A percentile compares a stretch with the other conserved stretches of the same genome.
phyloP scores from a whole-genome alignment of 2,329 filamentous ascomycete species.

The Rutstroemia sydowiana region DNA sequence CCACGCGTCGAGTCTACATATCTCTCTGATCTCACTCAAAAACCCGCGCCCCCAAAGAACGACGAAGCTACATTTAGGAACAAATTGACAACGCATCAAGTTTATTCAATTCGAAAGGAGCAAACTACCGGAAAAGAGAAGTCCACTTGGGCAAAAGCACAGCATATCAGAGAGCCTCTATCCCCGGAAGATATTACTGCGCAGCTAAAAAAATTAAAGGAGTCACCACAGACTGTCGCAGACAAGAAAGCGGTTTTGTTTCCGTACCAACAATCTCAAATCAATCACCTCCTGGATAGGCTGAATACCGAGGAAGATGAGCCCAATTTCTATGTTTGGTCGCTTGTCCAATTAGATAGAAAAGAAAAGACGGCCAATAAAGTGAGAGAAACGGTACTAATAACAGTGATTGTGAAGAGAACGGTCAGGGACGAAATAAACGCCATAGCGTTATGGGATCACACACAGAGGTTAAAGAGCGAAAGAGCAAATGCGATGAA shows the following conservation, averaged over 20 bases:
- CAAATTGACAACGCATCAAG: constrained; percentile 15
- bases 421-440: constrained; percentile 16
- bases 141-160: constrained; percentile 24
- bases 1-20: constrained; percentile 4
- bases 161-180: constrained; percentile 21
- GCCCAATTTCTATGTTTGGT: constrained; percentile 23
- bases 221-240: constrained; percentile 18
- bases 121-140: constrained; percentile 17
- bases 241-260: constrained; percentile 25
- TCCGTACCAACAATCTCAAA: constrained; percentile 24
- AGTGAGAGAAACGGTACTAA: constrained; percentile 22
- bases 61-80: constrained; percentile 3
- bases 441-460: constrained; percentile 15
- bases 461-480: constrained; percentile 16
- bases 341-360: constrained; percentile 24
- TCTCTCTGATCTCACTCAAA: neutral
- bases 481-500: constrained; percentile 11
- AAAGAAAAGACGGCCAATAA: constrained; percentile 10
- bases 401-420: constrained; percentile 25
- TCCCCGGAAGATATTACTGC: constrained; percentile 24
- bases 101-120: constrained; percentile 22
- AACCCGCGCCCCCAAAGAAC: neutral
- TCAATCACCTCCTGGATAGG: constrained; percentile 24
- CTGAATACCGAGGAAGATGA: constrained; percentile 21
- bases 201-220: constrained; percentile 23